Percentiles rank a stretch among this genome's conserved stretches.
These are phyloP conservation scores for Populus hybrid DNA, from an alignment of 441 rosid species.

Conservation along the genomic window DNA sequence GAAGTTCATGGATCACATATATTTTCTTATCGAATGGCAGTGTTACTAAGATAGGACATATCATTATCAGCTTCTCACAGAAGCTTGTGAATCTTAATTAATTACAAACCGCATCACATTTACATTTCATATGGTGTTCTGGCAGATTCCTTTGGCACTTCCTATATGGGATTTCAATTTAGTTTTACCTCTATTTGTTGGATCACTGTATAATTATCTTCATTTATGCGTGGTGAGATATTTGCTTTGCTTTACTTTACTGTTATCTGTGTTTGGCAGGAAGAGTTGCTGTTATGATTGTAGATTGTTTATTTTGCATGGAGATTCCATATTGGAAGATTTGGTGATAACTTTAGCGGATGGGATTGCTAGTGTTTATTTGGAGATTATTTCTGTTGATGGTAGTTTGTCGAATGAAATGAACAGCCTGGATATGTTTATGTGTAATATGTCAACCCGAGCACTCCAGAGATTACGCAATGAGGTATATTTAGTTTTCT, in stretches of 20 bases:
- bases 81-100: neutral
- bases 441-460: conserved; percentile 82
- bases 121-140: neutral
- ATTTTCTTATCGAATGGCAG: neutral
- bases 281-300: conserved; percentile 49
- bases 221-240: neutral
- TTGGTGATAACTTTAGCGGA: conserved; percentile 79
- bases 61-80: neutral
- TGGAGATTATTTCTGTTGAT: conserved; percentile 91
- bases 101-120: neutral
- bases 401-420: conserved; percentile 63
- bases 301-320: conserved; percentile 52
- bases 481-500: conserved; percentile 49
- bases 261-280: conserved; percentile 35
- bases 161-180: neutral
- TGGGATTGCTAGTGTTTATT: conserved; percentile 69
- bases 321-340: conserved; percentile 80
- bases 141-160: no score
- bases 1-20: neutral
- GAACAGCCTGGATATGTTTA: conserved; percentile 46
- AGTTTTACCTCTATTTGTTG: neutral
- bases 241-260: conserved; percentile 15
- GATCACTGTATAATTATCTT: neutral
- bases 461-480: conserved; percentile 82
- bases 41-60: neutral